These are phyloP conservation scores for Nemophila menziesii DNA, from an alignment of 257 asterid species.

Conservation along the genomic window DNA sequence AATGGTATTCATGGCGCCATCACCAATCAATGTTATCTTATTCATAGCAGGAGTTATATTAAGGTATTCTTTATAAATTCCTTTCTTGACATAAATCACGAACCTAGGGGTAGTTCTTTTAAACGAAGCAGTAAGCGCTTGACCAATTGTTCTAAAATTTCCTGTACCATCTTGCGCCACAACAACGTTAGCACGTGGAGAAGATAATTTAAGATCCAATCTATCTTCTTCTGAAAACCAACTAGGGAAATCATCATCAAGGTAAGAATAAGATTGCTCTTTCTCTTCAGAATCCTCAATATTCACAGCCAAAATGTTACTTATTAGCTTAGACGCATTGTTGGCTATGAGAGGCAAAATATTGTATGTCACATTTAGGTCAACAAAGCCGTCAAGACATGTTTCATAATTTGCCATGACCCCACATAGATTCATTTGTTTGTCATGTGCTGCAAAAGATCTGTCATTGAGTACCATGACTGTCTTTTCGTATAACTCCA, in stretches of 20 bases:
- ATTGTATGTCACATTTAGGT: conserved; percentile 35
- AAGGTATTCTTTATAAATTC: conserved; percentile 25
- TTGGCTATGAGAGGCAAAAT: conserved; percentile 37
- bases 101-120: conserved; percentile 15
- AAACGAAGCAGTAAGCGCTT: conserved; percentile 20
- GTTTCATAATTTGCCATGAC: conserved; percentile 61
- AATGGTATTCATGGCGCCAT: conserved; percentile 5
- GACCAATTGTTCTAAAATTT: conserved; percentile 20
- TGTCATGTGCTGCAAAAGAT: conserved; percentile 37
- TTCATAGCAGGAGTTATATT: conserved; percentile 19
- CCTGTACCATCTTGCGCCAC: conserved; percentile 46
- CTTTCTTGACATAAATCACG: conserved; percentile 22
- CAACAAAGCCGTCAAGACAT: conserved; percentile 50
- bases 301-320: conserved; percentile 49
- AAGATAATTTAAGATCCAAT: conserved; percentile 13
- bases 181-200: conserved; percentile 4
- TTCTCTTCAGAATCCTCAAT: conserved; percentile 6
- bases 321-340: conserved; percentile 43
- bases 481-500: conserved; percentile 34
- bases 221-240: conserved; percentile 17
- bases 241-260: conserved; percentile 15
- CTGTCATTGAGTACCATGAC: conserved; percentile 43
- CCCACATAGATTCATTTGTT: conserved; percentile 64
- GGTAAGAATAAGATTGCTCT: background rate
- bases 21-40: conserved; percentile 68